Conservation (phyloP, 2,329 filamentous ascomycete genomes). For the Chaetomiaceae sp. region DNA sequence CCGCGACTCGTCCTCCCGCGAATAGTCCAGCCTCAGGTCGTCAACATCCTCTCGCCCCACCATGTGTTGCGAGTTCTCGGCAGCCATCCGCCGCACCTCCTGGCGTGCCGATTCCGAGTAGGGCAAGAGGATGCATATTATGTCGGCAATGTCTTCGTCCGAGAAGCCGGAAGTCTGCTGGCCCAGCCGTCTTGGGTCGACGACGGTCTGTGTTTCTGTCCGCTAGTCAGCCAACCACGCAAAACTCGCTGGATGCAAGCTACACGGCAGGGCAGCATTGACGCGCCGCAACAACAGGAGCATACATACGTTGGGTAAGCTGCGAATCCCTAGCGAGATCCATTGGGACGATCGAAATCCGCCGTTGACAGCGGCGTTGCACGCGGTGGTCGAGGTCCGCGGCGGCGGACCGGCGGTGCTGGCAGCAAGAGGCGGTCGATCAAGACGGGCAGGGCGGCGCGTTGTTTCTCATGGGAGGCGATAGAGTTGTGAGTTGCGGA, state of each 20-base stretch:
- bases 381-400: slow-evolving; percentile 3
- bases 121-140: slow-evolving; percentile 84
- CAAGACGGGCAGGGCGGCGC: neutral
- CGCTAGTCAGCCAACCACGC: slow-evolving; percentile 1
- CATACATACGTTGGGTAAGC: slow-evolving; percentile 25
- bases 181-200: slow-evolving; percentile 76
- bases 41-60: slow-evolving; percentile 47
- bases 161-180: slow-evolving; percentile 78
- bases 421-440: neutral
- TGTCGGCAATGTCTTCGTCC: slow-evolving; percentile 79
- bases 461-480: slow-evolving; percentile 10
- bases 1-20: slow-evolving; percentile 46
- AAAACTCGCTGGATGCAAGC: neutral
- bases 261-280: neutral
- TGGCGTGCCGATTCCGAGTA: slow-evolving; percentile 66
- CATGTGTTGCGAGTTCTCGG: slow-evolving; percentile 45
- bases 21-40: slow-evolving; percentile 48
- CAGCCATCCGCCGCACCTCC: slow-evolving; percentile 57
- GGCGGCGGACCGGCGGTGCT: slow-evolving; percentile 3
- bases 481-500: neutral
- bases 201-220: slow-evolving; percentile 69
- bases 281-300: neutral
- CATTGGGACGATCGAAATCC: slow-evolving; percentile 17
- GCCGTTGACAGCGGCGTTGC: neutral
- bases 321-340: slow-evolving; percentile 23